These are phyloP conservation scores for Toxicodendron radicans DNA, from an alignment of 345 rosid species.

Conservation along the genomic window DNA sequence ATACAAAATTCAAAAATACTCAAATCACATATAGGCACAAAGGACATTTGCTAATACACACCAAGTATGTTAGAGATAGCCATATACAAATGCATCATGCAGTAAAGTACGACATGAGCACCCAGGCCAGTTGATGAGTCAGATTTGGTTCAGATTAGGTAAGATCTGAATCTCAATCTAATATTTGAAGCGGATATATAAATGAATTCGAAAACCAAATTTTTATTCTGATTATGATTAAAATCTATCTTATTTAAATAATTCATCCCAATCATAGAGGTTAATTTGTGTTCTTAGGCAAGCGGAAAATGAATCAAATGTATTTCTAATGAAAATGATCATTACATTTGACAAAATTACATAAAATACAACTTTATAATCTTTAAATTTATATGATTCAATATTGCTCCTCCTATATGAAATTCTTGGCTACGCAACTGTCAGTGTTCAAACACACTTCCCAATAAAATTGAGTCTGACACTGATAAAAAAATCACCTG, in stretches of 20 bases:
- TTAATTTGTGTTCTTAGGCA: no score
- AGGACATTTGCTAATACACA: not conserved
- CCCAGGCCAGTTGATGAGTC: not conserved
- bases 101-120: not conserved
- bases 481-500: not conserved
- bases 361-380: no score
- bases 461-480: not conserved
- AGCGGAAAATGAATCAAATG: no score
- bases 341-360: no score
- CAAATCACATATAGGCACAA: not conserved
- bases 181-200: not conserved
- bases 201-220: not conserved
- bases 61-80: not conserved
- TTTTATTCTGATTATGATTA: not conserved
- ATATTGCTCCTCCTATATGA: no score
- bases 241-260: no score
- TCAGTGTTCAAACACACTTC: not conserved
- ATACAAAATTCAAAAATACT: not conserved
- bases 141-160: not conserved
- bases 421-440: no score
- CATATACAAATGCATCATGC: conserved; percentile 1
- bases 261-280: no score
- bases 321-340: no score
- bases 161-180: not conserved
- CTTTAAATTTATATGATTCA: no score